Conservation (phyloP, 2,329 filamentous ascomycete genomes). For the Sclerotinia borealis region DNA sequence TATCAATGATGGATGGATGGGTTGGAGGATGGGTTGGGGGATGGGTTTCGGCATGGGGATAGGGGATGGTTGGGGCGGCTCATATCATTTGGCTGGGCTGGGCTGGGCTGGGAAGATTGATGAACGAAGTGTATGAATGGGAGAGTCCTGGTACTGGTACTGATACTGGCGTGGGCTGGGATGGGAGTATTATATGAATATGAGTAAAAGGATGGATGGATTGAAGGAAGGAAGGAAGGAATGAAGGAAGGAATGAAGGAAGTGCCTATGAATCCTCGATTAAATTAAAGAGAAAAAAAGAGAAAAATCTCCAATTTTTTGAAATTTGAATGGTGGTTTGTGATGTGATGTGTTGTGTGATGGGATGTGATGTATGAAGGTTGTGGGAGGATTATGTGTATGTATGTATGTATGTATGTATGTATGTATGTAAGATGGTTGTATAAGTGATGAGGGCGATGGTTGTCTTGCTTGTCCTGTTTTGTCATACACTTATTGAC, state of each 20-base stretch:
- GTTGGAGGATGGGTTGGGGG: neutral
- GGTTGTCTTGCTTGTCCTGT: too few relatives aligned
- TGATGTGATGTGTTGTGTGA: neutral
- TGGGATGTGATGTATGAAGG: too few relatives aligned
- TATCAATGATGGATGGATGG: conserved; percentile 2
- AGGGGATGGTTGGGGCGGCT: neutral
- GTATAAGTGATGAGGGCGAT: too few relatives aligned
- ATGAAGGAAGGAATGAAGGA: too few relatives aligned
- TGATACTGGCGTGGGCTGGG: neutral
- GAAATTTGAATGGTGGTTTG: neutral
- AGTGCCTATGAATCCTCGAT: neutral
- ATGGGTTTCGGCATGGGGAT: too few relatives aligned
- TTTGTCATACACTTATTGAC: too few relatives aligned
- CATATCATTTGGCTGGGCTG: neutral
- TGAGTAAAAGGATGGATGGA: neutral
- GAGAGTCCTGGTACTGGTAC: neutral
- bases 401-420: too few relatives aligned
- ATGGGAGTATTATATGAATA: conserved; percentile 2
- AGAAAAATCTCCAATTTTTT: neutral
- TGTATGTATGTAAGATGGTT: too few relatives aligned
- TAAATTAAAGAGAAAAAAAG: neutral
- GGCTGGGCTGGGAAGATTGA: neutral
- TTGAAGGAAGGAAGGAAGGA: too few relatives aligned
- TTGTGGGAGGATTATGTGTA: too few relatives aligned
- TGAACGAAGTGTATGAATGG: neutral